Evolutionary conservation across 2,329 filamentous ascomycete species (phyloP).

Genomic region (Aureobasidium sp.): DNA sequence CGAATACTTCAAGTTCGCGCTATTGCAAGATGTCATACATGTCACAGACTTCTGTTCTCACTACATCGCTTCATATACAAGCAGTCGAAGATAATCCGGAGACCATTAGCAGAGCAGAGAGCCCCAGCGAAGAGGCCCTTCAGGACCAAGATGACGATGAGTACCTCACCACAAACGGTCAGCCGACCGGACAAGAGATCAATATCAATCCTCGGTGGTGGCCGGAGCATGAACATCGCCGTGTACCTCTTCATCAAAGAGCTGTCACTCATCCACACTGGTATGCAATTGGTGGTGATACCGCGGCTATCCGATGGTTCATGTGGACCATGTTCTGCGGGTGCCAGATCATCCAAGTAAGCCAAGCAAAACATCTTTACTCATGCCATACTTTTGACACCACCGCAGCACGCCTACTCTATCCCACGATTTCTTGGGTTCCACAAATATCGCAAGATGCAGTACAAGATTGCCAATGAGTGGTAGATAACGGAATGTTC

Average conservation of each 20-base stretch:
- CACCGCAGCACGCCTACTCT: background rate
- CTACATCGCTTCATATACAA: too few relatives aligned
- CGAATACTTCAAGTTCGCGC: too few relatives aligned
- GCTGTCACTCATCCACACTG: background rate
- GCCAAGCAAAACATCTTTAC: too few relatives aligned
- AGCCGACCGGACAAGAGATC: background rate
- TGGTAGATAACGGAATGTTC: background rate
- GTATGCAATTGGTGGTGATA: background rate
- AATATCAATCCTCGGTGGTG: background rate
- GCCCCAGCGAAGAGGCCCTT: too few relatives aligned
- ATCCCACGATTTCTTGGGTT: background rate
- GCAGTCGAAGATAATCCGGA: too few relatives aligned
- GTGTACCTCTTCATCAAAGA: background rate
- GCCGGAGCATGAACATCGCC: background rate
- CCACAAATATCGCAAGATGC: background rate
- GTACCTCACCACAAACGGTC: background rate
- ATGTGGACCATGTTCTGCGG: background rate
- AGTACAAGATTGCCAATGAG: background rate
- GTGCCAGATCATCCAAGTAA: background rate
- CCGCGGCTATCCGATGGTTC: background rate
- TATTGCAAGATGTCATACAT: too few relatives aligned
- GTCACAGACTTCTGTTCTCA: too few relatives aligned
- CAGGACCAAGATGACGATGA: too few relatives aligned
- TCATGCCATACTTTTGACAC: too few relatives aligned
- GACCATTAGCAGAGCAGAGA: too few relatives aligned